Base-by-base conservation (phyloP, 2,329 filamentous ascomycete genomes). In the Monosporascus sp. region DNA sequence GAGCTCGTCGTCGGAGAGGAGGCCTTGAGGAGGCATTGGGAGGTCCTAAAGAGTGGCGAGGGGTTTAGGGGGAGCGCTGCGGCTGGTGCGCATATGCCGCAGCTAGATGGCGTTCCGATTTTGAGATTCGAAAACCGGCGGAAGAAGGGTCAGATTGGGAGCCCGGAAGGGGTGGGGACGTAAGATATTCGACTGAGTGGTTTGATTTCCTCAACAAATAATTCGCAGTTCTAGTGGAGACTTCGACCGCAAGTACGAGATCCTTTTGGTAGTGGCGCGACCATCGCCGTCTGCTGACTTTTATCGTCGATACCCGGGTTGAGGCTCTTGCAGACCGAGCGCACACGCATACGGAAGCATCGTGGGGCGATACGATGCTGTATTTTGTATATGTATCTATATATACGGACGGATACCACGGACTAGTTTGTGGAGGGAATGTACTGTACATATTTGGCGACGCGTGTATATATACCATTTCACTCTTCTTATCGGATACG, bases 1-100 rank as follows among this genome's bases (percentile, higher is more conserved):
- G 88, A 93, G 63, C 76, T 96, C 55, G 79, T 80, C 40, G 85
- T 90, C 4, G 79, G 79, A 59, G 76, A 78, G 54, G 75, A 80
- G 48, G 76, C 76, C 62, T 72, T 89, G 52, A 82, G 77, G 52
- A 84, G 70, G 64, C 88, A 89, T 72, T 89, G 86, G 61, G 82
- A 85, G 49, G 79, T 82, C 66, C 82, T 90, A 69, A 71, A 59
- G 50, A 57, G 62, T 37, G 56, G 50, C 17, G 47, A 55, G 38
- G 51, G 56, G 9, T 37, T 58, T 14, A 45, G 35, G 7, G 47
- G 37, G 35, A 40, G 7, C 22, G 56, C 35, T 20, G 35, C 2
- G 24, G 31, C 31, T 35, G 53, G 54, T 41, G 52, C 48, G 16
- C 9, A 27, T n/a, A 46, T 46, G 20, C 11, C 22, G 17, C 22